A percentile compares a stretch with the other conserved stretches of the same genome.
phyloP scores from a whole-genome alignment of 2,329 filamentous ascomycete genomes.

The Pestalotiopsis sp. region DNA sequence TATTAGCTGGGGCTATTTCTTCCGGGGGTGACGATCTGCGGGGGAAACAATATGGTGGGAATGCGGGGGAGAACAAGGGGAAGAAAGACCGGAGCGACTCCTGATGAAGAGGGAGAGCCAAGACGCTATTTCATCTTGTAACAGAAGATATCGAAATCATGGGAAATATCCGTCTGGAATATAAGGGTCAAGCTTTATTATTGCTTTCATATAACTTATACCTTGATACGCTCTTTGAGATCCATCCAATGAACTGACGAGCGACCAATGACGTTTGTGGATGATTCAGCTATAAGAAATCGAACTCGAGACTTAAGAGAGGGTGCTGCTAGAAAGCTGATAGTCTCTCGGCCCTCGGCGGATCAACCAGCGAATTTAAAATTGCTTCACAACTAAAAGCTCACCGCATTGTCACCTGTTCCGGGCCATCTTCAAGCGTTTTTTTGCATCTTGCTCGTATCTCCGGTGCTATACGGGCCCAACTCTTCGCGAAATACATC shows the following conservation, averaged over 20 bases:
- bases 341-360: not conserved
- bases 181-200: not conserved
- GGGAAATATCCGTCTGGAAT: too few relatives aligned
- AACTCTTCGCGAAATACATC: not conserved
- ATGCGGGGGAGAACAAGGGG: not conserved
- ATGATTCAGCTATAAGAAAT: not conserved
- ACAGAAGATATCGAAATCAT: too few relatives aligned
- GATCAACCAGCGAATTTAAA: slow-evolving; percentile 7
- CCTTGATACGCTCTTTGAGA: not conserved
- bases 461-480: not conserved
- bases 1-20: slow-evolving; percentile 3
- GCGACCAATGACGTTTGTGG: not conserved
- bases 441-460: not conserved
- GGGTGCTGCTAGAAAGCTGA: not conserved
- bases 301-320: not conserved
- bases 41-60: not conserved
- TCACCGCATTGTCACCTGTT: not conserved
- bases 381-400: not conserved
- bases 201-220: not conserved
- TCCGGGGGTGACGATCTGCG: slow-evolving; percentile 7
- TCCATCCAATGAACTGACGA: not conserved
- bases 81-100: not conserved
- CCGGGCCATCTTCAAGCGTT: not conserved
- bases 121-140: too few relatives aligned
- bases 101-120: not conserved